phyloP scores from a whole-genome alignment of 176 grass and related monocot genomes.

The Chrysopogon serrulatus region DNA sequence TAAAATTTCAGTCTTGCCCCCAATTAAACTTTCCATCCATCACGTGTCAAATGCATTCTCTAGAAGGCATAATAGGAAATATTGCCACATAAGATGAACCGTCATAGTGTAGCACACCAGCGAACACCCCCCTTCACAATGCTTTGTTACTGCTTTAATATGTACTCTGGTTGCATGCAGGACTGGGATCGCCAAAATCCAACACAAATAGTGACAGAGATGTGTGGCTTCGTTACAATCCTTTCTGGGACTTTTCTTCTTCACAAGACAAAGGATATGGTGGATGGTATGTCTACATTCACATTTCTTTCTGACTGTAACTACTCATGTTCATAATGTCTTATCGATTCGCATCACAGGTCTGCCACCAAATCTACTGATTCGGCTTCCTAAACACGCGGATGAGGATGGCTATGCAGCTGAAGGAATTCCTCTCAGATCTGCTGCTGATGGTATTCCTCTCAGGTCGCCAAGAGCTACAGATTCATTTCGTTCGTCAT shows the following conservation, averaged over 20 bases:
- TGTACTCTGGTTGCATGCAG: constrained; percentile 38
- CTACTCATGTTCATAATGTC: constrained; percentile 1
- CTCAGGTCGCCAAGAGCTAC: constrained; percentile 64
- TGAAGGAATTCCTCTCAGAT: constrained; percentile 85
- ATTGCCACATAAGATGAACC: not conserved
- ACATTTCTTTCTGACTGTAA: not conserved
- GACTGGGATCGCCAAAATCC: constrained; percentile 96
- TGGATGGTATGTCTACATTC: constrained; percentile 52
- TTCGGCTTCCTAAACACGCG: constrained; percentile 60
- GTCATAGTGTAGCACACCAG: not conserved
- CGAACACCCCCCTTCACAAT: not conserved
- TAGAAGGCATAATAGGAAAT: not conserved
- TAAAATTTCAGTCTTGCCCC: not conserved
- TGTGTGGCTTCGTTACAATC: constrained; percentile 97
- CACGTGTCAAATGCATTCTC: not conserved
- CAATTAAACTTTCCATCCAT: not conserved
- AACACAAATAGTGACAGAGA: constrained; percentile 90
- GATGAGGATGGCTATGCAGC: constrained; percentile 53
- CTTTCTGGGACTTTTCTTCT: constrained; percentile 99
- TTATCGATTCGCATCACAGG: constrained; percentile 33
- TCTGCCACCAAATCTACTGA: constrained; percentile 29
- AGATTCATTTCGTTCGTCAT: constrained; percentile 39
- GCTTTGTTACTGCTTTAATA: not conserved
- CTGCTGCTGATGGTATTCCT: constrained; percentile 69
- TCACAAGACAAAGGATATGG: constrained; percentile 96